Base-by-base conservation (phyloP, 163 green algal genomes). In the Dunaliella salina region DNA sequence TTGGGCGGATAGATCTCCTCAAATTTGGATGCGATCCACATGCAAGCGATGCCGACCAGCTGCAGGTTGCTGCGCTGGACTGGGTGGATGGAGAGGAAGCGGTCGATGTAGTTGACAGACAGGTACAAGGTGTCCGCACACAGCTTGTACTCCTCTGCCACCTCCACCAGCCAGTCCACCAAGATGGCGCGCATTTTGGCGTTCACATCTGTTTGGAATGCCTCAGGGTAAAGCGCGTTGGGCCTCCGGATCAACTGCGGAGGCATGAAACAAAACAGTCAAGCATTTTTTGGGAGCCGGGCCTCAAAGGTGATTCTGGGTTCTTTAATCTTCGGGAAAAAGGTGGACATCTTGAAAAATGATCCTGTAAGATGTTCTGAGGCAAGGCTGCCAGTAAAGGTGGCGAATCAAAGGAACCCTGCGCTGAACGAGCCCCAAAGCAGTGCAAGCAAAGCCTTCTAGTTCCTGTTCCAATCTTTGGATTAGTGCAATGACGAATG, bases 111-210 rank as follows among this genome's bases (percentile, higher is more conserved):
- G 85, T 92, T 93, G n/a, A 98, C 91, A 0, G 94, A 91, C 45
- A 98, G 92, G 90, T 97, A 98, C 26, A 99, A 93, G 0, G 96
- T 99, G 85, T 99, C 97, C 11, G 93, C 93, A 32, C 94, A 92
- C 80, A 99, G 94, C 71, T 96, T 95, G 91, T 98, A 99, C 94
- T 99, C 97, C 88, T 97, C 92, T 29, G 89, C 88, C 40, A 98
- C 95, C 92, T 99, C 97, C 29, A 99, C 96, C 71, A 99, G 92
- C 97, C 97, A 99, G 91, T 99, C 97, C 12, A 99, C 94, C 45
- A 99, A 89, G 87, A 99, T 99, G 80, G 89, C 88, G 32, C 97
- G 94, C 97, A 99, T 99, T 67, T 93, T 93, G 15, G 92, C 84
- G 59, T 95, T 98, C 80, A 99, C 95, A 82, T 99, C 97, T 0